Evolutionary conservation across 2,329 filamentous ascomycete genomes (phyloP), one percentile per base, ranked within the genome.

Genomic region (Triangularia setosa): DNA sequence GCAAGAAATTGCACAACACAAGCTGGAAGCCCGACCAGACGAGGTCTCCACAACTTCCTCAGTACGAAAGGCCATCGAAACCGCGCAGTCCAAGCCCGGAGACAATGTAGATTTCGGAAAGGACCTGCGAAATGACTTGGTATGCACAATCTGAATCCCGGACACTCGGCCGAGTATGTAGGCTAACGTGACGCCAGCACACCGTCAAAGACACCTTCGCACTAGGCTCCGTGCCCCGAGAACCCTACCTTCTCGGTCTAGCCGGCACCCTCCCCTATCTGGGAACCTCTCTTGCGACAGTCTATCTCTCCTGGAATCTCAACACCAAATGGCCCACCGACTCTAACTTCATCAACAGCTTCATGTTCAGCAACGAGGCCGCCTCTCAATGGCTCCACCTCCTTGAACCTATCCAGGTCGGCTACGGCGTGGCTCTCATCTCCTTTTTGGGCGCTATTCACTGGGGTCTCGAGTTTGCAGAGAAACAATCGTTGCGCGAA

Each of bases 391-490:
- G 92, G 62, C 83, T 97, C 9, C 84, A 89, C 69, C 76, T 92
- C 16, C 81, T 97, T 28, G 93, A 97, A 79, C 93, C 93, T 12
- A 79, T 97, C 61, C 94, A 97, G 77, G 84, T 97, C 62, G 93
- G 92, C 65, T 97, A 96, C 72, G 93, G 94, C 62, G 94, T 93
- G 57, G 87, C 96, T 64, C 95, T 97, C 72, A 90, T 97, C 71
- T 96, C 93, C 27, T 97, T 97, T 82, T 85, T 97, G 1, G 94
- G 94, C 54, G 93, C 93, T 33, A 88, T 97, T 72, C 94, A 97
- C 78, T 97, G 86, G 94, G 93, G 93, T 63, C 83, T 97, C 18
- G 93, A 97, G 78, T 96, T 89, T 76, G 90, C 90, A 59, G 84
- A 84, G 80, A 89, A 79, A 88, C 83, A 75, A 79, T 88, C 77